Evolutionary conservation across 2,329 filamentous ascomycete species (phyloP), one percentile per base, ranked within the genome.

Genomic region (Trichoderma arundinaceum): DNA sequence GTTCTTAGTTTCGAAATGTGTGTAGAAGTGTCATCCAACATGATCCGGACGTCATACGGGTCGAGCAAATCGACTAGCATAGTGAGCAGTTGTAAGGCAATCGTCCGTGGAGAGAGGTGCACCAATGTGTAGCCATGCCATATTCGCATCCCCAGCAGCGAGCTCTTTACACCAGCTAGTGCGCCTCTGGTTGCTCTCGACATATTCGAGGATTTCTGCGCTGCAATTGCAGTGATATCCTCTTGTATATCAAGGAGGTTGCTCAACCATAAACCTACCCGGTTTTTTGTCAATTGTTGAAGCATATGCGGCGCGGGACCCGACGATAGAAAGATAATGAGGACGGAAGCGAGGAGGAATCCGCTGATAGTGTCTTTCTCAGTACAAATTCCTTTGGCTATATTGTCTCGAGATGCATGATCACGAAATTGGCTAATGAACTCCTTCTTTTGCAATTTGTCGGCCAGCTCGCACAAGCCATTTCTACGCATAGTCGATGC

Each of bases 401-500:
- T 81, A 35, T 85, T 85, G 62, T 88, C 84, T 68, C 92, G 90
- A 64, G 90, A 86, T 7, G 88, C 87, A 69, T 92, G 89, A 68
- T 93, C 89, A 19, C 90, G 83, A 71, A 97, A 93, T 68, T 91
- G 88, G 17, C 83, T 81, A 33, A 86, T 80, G 71, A 91, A 93
- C 0, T 81, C 81, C 71, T 88, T 88, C 57, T 89, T 80, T 56
- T 84, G 83, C 48, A 89, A 79, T 71, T 86, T 88, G 51, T 83
- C 80, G 1, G 83, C 83, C 48, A 90, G 74, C 68, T 90, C 87
- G 4, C 89, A 76, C 48, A 90, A 76, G 1, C 86, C 86, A 60
- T 83, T 83, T 61, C 87, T 81, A 68, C 88, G 80, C 71, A 85
- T 79, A 0, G 85, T 86, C 3, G 80, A 79, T 7, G 82, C 74